Evolutionary conservation across 768 basidiomycete genomes (phyloP).

Genomic region (Suillus clintonianus): DNA sequence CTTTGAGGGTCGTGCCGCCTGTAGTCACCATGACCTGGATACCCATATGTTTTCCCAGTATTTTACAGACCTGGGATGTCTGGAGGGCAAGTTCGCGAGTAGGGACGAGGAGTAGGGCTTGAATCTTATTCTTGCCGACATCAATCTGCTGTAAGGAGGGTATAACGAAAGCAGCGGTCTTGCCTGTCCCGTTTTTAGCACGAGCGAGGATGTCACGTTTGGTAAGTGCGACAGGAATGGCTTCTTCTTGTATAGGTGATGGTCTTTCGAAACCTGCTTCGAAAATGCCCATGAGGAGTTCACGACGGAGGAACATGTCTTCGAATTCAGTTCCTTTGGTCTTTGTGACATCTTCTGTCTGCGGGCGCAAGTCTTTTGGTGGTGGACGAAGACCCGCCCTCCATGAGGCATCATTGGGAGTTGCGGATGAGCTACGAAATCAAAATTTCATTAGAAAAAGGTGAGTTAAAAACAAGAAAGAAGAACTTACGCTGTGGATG

Average conservation of each 20-base stretch:
- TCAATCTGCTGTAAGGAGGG: slow-evolving; percentile 94
- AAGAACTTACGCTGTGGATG: slow-evolving; percentile 19
- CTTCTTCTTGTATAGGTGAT: slow-evolving; percentile 98
- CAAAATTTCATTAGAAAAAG: neutral
- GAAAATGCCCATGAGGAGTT: slow-evolving; percentile 99
- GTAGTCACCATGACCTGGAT: slow-evolving; percentile 99
- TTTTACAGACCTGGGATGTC: slow-evolving; percentile 99
- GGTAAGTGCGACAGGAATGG: slow-evolving; percentile 92
- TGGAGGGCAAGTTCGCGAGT: slow-evolving; percentile 98
- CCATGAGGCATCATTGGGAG: slow-evolving; percentile 51
- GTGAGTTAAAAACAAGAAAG: slow-evolving; percentile 7
- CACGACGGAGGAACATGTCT: slow-evolving; percentile 88
- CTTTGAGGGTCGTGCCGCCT: slow-evolving; percentile 95
- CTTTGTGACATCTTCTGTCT: slow-evolving; percentile 95
- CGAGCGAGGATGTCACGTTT: slow-evolving; percentile 94
- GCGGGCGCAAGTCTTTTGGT: slow-evolving; percentile 89
- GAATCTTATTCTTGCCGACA: slow-evolving; percentile 81
- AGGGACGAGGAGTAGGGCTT: slow-evolving; percentile 94
- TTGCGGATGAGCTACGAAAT: slow-evolving; percentile 24
- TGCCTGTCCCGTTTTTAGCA: slow-evolving; percentile 96
- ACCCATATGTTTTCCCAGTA: slow-evolving; percentile 92
- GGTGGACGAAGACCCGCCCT: slow-evolving; percentile 79
- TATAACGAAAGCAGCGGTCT: slow-evolving; percentile 99
- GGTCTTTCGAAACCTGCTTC: slow-evolving; percentile 97
- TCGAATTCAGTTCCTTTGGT: slow-evolving; percentile 96